Conservation (phyloP, 2,329 filamentous ascomycete species). For the Aspergillus japonicus region DNA sequence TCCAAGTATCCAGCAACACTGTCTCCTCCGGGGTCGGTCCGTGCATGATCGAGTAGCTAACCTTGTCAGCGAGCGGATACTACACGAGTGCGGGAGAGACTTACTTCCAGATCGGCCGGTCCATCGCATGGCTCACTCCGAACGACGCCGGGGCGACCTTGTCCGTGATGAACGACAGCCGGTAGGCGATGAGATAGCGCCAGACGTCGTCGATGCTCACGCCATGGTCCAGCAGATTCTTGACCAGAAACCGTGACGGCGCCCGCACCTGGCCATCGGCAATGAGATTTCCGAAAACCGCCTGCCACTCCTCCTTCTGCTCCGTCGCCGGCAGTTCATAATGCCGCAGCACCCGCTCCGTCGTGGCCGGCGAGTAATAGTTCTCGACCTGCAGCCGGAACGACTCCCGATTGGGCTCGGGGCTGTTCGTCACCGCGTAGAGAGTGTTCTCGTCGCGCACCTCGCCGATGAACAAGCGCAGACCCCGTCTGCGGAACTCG, state of each 20-base stretch:
- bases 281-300: constrained; percentile 42
- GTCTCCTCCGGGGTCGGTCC: constrained; percentile 38
- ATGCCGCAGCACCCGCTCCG: constrained; percentile 35
- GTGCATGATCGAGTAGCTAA: constrained; percentile 41
- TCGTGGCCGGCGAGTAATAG: constrained; percentile 45
- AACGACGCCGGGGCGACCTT: constrained; percentile 36
- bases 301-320: constrained; percentile 38
- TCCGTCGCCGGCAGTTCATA: constrained; percentile 36
- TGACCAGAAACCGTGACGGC: constrained; percentile 20
- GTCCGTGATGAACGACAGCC: constrained; percentile 45
- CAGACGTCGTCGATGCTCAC: constrained; percentile 38
- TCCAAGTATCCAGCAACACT: constrained; percentile 41
- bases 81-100: constrained; percentile 13
- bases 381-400: constrained; percentile 43
- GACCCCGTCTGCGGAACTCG: constrained; percentile 36
- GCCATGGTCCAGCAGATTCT: constrained; percentile 29
- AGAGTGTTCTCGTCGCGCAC: constrained; percentile 48
- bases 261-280: constrained; percentile 24
- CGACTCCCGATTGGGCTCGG: constrained; percentile 31
- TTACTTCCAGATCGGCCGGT: constrained; percentile 47
- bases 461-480: constrained; percentile 46
- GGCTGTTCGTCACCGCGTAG: constrained; percentile 44
- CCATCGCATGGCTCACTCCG: constrained; percentile 41
- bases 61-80: background rate
- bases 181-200: constrained; percentile 46